These are phyloP conservation scores for Irpex lacteus DNA, from an alignment of 1,284 basidiomycete genomes.

Conservation along the genomic window DNA sequence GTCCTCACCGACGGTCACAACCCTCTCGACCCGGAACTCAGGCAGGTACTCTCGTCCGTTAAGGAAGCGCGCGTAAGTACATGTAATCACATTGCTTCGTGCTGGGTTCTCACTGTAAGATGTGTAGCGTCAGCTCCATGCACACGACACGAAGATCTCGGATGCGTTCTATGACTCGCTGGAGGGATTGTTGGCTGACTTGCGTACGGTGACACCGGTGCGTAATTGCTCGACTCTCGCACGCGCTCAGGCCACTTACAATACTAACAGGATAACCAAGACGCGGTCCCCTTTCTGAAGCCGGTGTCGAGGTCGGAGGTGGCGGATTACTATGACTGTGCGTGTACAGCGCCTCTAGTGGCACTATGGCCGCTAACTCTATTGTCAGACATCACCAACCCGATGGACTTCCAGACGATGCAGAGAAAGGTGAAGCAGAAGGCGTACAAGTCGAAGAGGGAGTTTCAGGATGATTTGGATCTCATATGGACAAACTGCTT, in stretches of 20 bases:
- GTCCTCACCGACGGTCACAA: slow-evolving; percentile 67
- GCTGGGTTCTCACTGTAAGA: slow-evolving; percentile 14
- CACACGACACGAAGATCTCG: slow-evolving; percentile 66
- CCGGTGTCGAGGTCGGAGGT: slow-evolving; percentile 85
- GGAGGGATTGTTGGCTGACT: slow-evolving; percentile 82
- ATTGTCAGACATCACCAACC: slow-evolving; percentile 73
- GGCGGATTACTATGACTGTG: slow-evolving; percentile 88
- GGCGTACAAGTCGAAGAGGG: slow-evolving; percentile 89
- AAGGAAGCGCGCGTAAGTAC: slow-evolving; percentile 71
- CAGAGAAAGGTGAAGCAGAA: slow-evolving; percentile 89
- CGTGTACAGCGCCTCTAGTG: slow-evolving; percentile 22
- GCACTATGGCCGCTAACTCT: background rate
- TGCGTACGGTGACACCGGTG: slow-evolving; percentile 77
- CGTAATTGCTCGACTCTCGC: slow-evolving; percentile 13
- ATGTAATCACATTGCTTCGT: slow-evolving; percentile 5
- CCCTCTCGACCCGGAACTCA: slow-evolving; percentile 59
- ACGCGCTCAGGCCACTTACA: slow-evolving; percentile 13
- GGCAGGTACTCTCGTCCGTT: slow-evolving; percentile 67
- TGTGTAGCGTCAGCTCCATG: slow-evolving; percentile 45
- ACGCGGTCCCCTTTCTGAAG: slow-evolving; percentile 86
- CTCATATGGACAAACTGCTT: slow-evolving; percentile 97
- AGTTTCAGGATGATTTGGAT: slow-evolving; percentile 92
- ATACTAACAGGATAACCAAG: slow-evolving; percentile 69
- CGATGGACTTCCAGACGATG: slow-evolving; percentile 96
- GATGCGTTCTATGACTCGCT: slow-evolving; percentile 91